phyloP scores from a whole-genome alignment of 805 yeast genomes.

The Clavispora phyllophila region DNA sequence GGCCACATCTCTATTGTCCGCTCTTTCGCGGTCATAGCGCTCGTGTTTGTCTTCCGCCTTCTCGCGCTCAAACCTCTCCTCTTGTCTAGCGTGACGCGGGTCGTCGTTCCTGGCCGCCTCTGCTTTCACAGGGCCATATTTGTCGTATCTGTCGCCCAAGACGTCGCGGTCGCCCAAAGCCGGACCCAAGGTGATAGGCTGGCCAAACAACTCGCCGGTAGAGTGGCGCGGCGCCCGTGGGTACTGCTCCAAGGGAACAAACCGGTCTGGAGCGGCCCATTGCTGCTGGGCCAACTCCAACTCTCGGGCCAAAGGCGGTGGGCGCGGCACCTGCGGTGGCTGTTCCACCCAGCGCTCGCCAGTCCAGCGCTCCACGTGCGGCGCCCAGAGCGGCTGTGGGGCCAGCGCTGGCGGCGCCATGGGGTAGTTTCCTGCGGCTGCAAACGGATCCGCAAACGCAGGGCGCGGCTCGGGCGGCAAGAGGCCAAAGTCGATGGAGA shows the following conservation, averaged over 20 bases:
- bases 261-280: too few species aligned
- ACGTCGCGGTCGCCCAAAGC: neutral
- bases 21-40: too few species aligned
- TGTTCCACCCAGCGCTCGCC: neutral
- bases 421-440: too few species aligned
- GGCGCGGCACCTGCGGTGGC: neutral
- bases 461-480: slow-evolving; percentile 1
- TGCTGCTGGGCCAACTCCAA: neutral
- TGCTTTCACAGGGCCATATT: too few species aligned
- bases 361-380: neutral
- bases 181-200: neutral
- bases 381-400: slow-evolving; percentile 3
- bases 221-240: neutral
- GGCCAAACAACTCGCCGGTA: neutral
- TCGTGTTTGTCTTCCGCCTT: too few species aligned
- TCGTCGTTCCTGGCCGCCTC: too few species aligned
- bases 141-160: neutral
- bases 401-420: neutral
- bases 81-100: too few species aligned
- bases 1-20: too few species aligned
- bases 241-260: neutral
- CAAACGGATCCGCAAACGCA: neutral
- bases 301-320: neutral
- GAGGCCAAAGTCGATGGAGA: slow-evolving; percentile 6
- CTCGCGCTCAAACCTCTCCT: too few species aligned